phyloP scores from a whole-genome alignment of 208 protist species.

The Trypanosoma cruzi region DNA sequence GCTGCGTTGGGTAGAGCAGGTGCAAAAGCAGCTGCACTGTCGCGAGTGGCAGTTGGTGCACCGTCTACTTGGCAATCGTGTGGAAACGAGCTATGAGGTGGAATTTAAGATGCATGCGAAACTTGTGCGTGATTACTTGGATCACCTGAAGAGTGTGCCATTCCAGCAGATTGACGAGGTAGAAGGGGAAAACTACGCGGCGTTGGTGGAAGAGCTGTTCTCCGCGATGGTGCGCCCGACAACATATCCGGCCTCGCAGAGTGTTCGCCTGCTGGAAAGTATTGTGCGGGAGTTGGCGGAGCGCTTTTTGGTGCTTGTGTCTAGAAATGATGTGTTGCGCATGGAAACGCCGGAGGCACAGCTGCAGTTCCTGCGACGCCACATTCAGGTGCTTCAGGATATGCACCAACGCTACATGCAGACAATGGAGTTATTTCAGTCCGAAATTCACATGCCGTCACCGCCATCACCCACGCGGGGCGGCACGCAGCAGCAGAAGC shows the following conservation, averaged over 20 bases:
- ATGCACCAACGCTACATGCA: slow-evolving; percentile 52
- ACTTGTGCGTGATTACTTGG: slow-evolving; percentile 67
- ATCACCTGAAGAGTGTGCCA: slow-evolving; percentile 61
- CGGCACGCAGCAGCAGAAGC: slow-evolving; percentile 25
- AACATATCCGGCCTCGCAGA: slow-evolving; percentile 46
- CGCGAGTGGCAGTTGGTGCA: slow-evolving; percentile 87
- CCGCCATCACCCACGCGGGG: not conserved
- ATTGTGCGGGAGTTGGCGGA: slow-evolving; percentile 48
- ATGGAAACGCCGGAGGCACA: slow-evolving; percentile 31
- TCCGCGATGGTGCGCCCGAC: slow-evolving; percentile 40
- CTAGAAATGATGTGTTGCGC: slow-evolving; percentile 38
- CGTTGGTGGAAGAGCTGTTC: slow-evolving; percentile 46
- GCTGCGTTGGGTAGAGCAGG: slow-evolving; percentile 70
- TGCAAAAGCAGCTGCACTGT: slow-evolving; percentile 64
- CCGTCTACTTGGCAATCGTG: slow-evolving; percentile 62
- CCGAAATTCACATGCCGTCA: slow-evolving; percentile 26
- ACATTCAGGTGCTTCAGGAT: slow-evolving; percentile 34
- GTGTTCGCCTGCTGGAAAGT: slow-evolving; percentile 52
- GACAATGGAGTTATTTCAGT: slow-evolving; percentile 32
- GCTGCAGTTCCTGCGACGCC: slow-evolving; percentile 21
- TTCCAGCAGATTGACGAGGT: slow-evolving; percentile 47
- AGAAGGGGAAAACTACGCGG: slow-evolving; percentile 12
- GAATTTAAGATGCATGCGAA: slow-evolving; percentile 69
- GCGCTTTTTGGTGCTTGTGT: slow-evolving; percentile 51
- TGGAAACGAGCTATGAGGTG: slow-evolving; percentile 68